phyloP scores from a whole-genome alignment of 2,329 filamentous ascomycete genomes.

The Xylaria sp. region DNA sequence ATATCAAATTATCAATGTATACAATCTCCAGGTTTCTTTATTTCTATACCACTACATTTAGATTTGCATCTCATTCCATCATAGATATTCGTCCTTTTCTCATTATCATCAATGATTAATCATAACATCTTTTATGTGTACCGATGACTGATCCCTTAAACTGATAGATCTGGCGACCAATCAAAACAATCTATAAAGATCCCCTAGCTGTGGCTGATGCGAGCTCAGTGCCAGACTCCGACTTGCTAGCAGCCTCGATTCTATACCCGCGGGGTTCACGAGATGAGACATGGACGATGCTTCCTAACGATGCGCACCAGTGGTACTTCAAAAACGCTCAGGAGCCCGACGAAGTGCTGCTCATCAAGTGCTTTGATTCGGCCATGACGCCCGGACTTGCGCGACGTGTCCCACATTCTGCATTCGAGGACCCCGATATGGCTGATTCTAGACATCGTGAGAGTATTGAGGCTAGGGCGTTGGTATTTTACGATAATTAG shows the following conservation, averaged over 20 bases:
- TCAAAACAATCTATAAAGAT: constrained; percentile 58
- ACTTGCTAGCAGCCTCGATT: constrained; percentile 54
- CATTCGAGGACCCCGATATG: constrained; percentile 63
- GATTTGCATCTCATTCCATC: background rate
- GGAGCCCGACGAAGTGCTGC: constrained; percentile 61
- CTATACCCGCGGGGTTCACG: constrained; percentile 49
- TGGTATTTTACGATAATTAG: constrained; percentile 59
- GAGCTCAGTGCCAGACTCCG: constrained; percentile 52
- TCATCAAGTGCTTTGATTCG: constrained; percentile 70
- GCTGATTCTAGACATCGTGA: constrained; percentile 56
- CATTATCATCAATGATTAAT: constrained; percentile 7
- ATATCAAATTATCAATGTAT: constrained; percentile 48
- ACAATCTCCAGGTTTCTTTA: constrained; percentile 8
- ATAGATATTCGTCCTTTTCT: background rate
- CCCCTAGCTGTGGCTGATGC: constrained; percentile 56
- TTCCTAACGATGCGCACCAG: constrained; percentile 53
- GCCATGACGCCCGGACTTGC: constrained; percentile 59
- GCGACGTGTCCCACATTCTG: constrained; percentile 63
- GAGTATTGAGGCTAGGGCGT: constrained; percentile 66
- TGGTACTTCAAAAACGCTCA: constrained; percentile 66
- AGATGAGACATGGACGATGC: constrained; percentile 55
- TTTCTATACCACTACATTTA: constrained; percentile 6
- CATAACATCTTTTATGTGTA: background rate
- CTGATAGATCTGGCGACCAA: constrained; percentile 58
- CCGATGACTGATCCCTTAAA: background rate